phyloP scores from a whole-genome alignment of 2,329 filamentous ascomycete genomes.

The Aureobasidium uvarum region DNA sequence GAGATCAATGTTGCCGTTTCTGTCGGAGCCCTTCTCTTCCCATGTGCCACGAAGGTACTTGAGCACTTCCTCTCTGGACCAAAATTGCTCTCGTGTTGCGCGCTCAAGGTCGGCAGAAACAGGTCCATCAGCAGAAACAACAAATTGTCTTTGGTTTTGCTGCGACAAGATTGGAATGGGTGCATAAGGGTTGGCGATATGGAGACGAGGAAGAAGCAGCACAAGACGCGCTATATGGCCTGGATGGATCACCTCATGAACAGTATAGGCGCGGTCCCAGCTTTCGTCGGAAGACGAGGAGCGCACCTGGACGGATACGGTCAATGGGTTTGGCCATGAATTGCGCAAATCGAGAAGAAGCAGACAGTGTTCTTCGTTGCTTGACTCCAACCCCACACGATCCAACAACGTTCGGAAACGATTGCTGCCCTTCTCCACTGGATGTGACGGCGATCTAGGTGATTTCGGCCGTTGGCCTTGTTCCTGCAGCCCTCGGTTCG shows the following conservation, averaged over 20 bases:
- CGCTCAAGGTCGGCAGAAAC: constrained; percentile 72
- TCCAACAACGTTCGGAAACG: constrained; percentile 49
- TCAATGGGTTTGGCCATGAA: constrained; percentile 79
- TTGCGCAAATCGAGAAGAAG: constrained; percentile 83
- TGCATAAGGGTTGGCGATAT: constrained; percentile 71
- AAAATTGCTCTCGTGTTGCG: constrained; percentile 77
- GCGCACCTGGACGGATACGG: constrained; percentile 58
- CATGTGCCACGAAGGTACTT: constrained; percentile 69
- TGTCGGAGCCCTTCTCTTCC: constrained; percentile 59
- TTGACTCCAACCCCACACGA: constrained; percentile 42
- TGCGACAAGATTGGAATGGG: constrained; percentile 78
- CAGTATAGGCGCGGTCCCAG: constrained; percentile 36
- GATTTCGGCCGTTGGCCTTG: constrained; percentile 3
- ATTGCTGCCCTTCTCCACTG: constrained; percentile 29
- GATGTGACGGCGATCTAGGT: constrained; percentile 3
- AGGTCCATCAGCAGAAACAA: constrained; percentile 77
- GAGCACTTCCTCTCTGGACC: constrained; percentile 82
- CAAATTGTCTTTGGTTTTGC: constrained; percentile 83
- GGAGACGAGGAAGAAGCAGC: constrained; percentile 71
- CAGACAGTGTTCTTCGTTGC: constrained; percentile 67
- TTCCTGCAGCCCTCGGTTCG: constrained; percentile 33
- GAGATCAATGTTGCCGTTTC: constrained; percentile 70
- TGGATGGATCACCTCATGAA: constrained; percentile 53
- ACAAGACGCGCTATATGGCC: constrained; percentile 69
- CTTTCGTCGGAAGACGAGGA: constrained; percentile 21